Conservation (phyloP, 352 stramenopile species). For the Pythium insidiosum region DNA sequence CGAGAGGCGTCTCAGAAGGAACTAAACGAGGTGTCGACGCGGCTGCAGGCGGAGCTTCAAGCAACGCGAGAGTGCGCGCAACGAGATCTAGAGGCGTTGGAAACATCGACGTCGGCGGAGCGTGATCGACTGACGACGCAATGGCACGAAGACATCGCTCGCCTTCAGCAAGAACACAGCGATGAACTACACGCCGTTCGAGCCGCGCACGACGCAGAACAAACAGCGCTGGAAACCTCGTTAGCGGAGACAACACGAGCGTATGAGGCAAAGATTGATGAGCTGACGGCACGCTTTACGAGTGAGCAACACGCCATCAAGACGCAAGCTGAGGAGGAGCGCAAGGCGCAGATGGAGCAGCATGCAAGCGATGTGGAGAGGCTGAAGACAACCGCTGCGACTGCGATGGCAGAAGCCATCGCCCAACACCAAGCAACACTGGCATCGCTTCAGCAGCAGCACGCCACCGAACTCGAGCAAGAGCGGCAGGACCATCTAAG, state of each 20-base stretch:
- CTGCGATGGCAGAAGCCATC: neutral
- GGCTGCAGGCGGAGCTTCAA: too few species aligned
- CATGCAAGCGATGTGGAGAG: neutral
- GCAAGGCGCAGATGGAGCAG: neutral
- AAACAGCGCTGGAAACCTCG: neutral
- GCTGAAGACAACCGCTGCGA: neutral
- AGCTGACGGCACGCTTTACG: neutral
- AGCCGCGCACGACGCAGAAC: neutral
- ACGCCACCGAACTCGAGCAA: conserved; percentile 15
- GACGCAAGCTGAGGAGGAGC: neutral
- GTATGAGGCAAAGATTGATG: conserved; percentile 1
- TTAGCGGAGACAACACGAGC: neutral
- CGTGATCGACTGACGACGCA: conserved; percentile 11
- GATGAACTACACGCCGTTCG: conserved; percentile 14
- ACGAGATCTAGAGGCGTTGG: too few species aligned
- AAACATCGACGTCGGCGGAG: too few species aligned
- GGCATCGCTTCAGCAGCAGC: conserved; percentile 4
- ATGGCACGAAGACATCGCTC: conserved; percentile 5
- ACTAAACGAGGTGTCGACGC: too few species aligned
- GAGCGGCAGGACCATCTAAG: conserved; percentile 3
- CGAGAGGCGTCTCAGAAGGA: too few species aligned
- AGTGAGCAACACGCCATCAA: neutral
- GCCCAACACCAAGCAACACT: neutral
- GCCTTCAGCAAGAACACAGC: conserved; percentile 15
- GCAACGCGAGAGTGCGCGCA: too few species aligned